Percentiles rank a stretch among this genome's conserved stretches.
Conservation (phyloP, 768 basidiomycete species). For the Tubosaeta brunneosetosa region DNA sequence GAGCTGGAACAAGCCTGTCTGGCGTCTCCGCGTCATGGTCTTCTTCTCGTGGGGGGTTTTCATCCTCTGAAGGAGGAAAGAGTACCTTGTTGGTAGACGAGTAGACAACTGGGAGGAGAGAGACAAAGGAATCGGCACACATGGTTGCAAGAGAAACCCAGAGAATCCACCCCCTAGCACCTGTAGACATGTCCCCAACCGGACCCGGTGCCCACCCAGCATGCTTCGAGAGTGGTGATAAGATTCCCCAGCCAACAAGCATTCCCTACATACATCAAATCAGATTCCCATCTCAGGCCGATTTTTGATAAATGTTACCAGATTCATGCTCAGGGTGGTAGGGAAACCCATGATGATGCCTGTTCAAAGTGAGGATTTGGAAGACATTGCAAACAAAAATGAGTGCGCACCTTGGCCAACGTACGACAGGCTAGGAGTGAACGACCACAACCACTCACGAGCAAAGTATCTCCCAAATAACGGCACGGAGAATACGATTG, state of each 20-base stretch:
- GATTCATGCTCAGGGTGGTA: slow-evolving; percentile 89
- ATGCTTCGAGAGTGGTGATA: slow-evolving; percentile 83
- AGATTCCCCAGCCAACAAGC: slow-evolving; percentile 92
- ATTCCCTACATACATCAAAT: slow-evolving; percentile 58
- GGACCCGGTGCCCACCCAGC: slow-evolving; percentile 92
- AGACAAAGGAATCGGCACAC: slow-evolving; percentile 88
- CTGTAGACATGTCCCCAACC: slow-evolving; percentile 79
- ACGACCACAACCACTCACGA: slow-evolving; percentile 87
- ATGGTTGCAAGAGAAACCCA: slow-evolving; percentile 95
- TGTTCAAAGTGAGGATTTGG: slow-evolving; percentile 21
- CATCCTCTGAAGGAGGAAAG: slow-evolving; percentile 26
- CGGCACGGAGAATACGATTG: slow-evolving; percentile 82
- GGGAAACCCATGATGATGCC: slow-evolving; percentile 98
- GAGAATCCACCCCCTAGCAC: slow-evolving; percentile 95
- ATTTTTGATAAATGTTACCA: slow-evolving; percentile 43
- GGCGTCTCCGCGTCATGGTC: slow-evolving; percentile 71
- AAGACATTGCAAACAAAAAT: not conserved
- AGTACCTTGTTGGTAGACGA: slow-evolving; percentile 43
- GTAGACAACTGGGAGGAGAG: slow-evolving; percentile 68
- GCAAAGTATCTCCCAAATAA: slow-evolving; percentile 82
- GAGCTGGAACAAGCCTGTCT: slow-evolving; percentile 73
- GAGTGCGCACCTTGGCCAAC: slow-evolving; percentile 72
- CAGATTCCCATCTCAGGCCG: not conserved
- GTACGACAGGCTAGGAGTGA: slow-evolving; percentile 88
- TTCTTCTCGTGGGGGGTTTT: slow-evolving; percentile 18